Conservation (phyloP, 257 asterid genomes). For the Nicotiana otophora region DNA sequence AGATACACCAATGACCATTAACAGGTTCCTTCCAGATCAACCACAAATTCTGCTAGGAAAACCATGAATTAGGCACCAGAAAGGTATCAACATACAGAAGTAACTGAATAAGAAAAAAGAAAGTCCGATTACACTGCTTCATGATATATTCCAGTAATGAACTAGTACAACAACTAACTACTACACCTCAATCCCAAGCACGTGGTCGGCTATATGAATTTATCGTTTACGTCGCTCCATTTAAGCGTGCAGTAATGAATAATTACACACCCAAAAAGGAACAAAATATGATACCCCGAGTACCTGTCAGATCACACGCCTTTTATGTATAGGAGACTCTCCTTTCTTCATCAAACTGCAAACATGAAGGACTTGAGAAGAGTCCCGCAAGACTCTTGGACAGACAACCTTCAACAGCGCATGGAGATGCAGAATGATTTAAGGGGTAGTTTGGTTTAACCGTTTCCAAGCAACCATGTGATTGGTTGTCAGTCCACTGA, state of each 20-base stretch:
- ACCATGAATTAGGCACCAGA: neutral
- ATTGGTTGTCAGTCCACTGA: conserved; percentile 24
- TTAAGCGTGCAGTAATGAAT: neutral
- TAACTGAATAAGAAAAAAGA: neutral
- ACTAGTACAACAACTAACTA: neutral
- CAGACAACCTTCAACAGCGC: conserved; percentile 76
- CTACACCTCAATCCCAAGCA: too few relatives aligned
- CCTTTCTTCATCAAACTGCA: conserved; percentile 42
- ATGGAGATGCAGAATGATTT: conserved; percentile 39
- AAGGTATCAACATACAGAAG: neutral
- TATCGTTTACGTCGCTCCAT: too few relatives aligned
- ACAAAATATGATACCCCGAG: neutral
- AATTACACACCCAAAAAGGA: neutral
- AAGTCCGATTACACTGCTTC: neutral
- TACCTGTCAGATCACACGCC: neutral
- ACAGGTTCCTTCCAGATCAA: neutral
- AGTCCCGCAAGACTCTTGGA: conserved; percentile 79
- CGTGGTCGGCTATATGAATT: too few relatives aligned
- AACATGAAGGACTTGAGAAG: conserved; percentile 45
- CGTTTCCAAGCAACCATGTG: conserved; percentile 25
- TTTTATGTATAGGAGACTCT: conserved; percentile 38
- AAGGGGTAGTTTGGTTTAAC: conserved; percentile 28
- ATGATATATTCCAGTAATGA: neutral
- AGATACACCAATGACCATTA: neutral
- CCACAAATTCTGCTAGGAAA: neutral